Percentiles rank a stretch among this genome's conserved stretches.
These are phyloP conservation scores for Aquilaria malaccensis DNA, from an alignment of 345 rosid species.

Conservation along the genomic window DNA sequence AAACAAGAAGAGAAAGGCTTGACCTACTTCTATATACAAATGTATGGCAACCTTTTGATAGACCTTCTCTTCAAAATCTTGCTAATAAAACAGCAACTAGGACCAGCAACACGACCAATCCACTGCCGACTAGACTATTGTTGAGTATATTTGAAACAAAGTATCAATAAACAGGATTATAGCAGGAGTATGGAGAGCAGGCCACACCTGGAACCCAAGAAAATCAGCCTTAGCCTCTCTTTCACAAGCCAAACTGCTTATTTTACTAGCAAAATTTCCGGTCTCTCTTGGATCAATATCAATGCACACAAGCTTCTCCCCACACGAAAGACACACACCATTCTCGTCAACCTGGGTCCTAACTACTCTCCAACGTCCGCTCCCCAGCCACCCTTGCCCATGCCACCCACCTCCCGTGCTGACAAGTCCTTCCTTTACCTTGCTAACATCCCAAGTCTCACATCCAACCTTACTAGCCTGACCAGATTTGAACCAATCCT, in stretches of 20 bases:
- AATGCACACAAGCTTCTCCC: constrained; percentile 80
- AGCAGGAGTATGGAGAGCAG: too few species aligned
- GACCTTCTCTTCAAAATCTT: too few species aligned
- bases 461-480: constrained; percentile 49
- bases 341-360: constrained; percentile 61
- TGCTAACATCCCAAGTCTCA: constrained; percentile 48
- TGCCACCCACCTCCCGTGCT: constrained; percentile 99
- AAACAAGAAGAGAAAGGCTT: too few species aligned
- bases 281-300: constrained; percentile 91
- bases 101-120: too few species aligned
- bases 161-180: background rate
- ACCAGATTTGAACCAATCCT: constrained; percentile 71
- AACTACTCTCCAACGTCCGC: constrained; percentile 63
- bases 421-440: constrained; percentile 48
- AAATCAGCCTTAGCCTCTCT: constrained; percentile 58
- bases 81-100: too few species aligned
- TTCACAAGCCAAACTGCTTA: constrained; percentile 56
- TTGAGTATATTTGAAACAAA: background rate
- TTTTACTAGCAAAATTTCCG: constrained; percentile 57
- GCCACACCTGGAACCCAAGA: constrained; percentile 52
- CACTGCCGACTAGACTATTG: too few species aligned
- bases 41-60: too few species aligned
- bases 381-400: constrained; percentile 93
- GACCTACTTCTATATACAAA: too few species aligned
- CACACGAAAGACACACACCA: constrained; percentile 66